Evolutionary conservation across 768 basidiomycete genomes (phyloP).

Genomic region (Pseudohyphozyma bogoriensis): DNA sequence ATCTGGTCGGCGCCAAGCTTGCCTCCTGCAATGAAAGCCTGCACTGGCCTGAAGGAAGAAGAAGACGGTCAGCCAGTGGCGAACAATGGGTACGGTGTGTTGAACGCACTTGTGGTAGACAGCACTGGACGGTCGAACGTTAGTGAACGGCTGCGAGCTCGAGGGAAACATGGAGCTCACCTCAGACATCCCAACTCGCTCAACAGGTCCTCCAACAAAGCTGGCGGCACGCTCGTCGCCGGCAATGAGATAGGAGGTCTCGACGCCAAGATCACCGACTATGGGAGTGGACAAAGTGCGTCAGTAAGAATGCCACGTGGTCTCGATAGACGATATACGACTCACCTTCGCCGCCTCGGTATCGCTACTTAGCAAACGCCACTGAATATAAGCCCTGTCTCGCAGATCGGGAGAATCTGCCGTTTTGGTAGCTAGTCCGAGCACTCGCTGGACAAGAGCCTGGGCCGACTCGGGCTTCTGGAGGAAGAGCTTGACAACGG

Average conservation of each 20-base stretch:
- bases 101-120: constrained; percentile 70
- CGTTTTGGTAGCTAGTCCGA: constrained; percentile 90
- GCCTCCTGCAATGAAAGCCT: constrained; percentile 89
- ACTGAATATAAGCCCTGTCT: constrained; percentile 96
- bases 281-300: not conserved
- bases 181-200: constrained; percentile 80
- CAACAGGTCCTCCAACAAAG: constrained; percentile 78
- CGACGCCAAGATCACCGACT: constrained; percentile 79
- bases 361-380: constrained; percentile 88
- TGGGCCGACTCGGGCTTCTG: constrained; percentile 91
- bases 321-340: not conserved
- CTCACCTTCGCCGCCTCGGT: constrained; percentile 85
- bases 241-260: constrained; percentile 90
- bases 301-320: not conserved
- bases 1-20: constrained; percentile 74
- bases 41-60: constrained; percentile 48
- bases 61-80: not conserved
- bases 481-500: constrained; percentile 91
- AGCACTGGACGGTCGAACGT: constrained; percentile 40
- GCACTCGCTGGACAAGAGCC: constrained; percentile 77
- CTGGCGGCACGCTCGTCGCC: constrained; percentile 77
- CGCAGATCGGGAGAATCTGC: constrained; percentile 95
- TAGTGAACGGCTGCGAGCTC: not conserved
- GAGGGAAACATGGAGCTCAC: not conserved
- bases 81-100: not conserved